Percentiles rank a stretch among this genome's conserved stretches.
Evolutionary conservation across 169 alveolate species (phyloP).

Genomic region (Plasmodium reichenowi): DNA sequence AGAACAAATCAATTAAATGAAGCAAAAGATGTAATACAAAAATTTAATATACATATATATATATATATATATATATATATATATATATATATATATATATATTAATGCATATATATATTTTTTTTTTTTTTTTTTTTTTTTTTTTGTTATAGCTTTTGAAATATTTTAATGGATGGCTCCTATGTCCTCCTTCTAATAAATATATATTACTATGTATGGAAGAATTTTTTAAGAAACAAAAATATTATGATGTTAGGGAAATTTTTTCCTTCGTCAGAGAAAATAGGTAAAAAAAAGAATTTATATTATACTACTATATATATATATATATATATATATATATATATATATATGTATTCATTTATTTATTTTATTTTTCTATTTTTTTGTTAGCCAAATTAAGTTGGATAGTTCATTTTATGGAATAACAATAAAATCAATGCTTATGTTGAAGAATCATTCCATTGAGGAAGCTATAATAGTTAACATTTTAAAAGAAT

Average conservation of each 20-base stretch:
- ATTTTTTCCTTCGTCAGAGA: constrained; percentile 70
- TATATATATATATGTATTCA: neutral
- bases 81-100: neutral
- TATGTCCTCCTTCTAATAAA: constrained; percentile 77
- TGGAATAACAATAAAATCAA: constrained; percentile 65
- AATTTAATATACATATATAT: neutral
- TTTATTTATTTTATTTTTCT: constrained; percentile 23
- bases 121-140: neutral
- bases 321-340: neutral
- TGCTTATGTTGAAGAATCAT: constrained; percentile 62
- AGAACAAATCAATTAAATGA: constrained; percentile 68
- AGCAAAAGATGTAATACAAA: constrained; percentile 68
- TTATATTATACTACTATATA: neutral
- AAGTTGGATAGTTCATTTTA: constrained; percentile 74
- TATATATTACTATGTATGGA: constrained; percentile 73
- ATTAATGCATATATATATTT: neutral
- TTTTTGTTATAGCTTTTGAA: constrained; percentile 42
- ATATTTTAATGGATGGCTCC: constrained; percentile 75
- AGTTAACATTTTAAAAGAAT: constrained; percentile 18
- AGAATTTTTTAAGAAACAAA: constrained; percentile 48
- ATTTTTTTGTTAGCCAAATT: constrained; percentile 53
- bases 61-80: neutral
- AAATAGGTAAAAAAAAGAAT: constrained; percentile 32
- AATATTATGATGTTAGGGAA: constrained; percentile 73
- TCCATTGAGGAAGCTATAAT: constrained; percentile 71